These are phyloP conservation scores for Pythium sukuiense DNA, from an alignment of 352 stramenopile species.

Conservation along the genomic window DNA sequence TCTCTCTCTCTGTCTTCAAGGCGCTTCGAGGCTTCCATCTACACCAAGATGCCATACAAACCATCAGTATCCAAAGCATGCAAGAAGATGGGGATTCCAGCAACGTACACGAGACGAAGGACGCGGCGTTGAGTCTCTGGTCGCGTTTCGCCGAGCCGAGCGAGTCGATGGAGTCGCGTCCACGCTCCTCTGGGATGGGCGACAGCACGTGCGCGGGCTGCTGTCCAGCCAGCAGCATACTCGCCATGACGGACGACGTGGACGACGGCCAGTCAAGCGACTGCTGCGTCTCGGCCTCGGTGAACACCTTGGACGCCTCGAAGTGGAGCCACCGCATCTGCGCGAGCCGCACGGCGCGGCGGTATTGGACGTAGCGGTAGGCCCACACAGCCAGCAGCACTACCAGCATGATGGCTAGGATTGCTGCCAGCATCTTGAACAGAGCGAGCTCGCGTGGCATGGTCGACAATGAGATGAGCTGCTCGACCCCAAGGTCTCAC, in stretches of 20 bases:
- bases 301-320: constrained; percentile 35
- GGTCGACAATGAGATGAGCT: not conserved
- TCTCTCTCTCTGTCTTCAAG: constrained; percentile 1
- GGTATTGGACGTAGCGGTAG: constrained; percentile 64
- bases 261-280: constrained; percentile 43
- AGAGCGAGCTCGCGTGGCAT: constrained; percentile 44
- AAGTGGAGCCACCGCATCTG: constrained; percentile 69
- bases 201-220: constrained; percentile 57
- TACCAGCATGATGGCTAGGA: constrained; percentile 41
- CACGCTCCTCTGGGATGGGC: constrained; percentile 67
- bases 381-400: constrained; percentile 51
- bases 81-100: not conserved
- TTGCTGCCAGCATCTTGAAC: constrained; percentile 38
- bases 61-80: not conserved
- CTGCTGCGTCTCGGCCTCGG: constrained; percentile 27
- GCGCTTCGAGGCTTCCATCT: constrained; percentile 24
- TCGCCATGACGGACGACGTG: not conserved
- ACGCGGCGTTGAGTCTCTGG: not conserved
- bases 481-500: too few species aligned
- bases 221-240: constrained; percentile 20
- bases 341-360: constrained; percentile 50
- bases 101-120: constrained; percentile 27
- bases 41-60: not conserved
- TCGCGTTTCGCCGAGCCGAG: constrained; percentile 25
- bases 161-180: constrained; percentile 31